phyloP scores from a whole-genome alignment of 2,329 filamentous ascomycete genomes.

The Arthrinium phaeospermum region DNA sequence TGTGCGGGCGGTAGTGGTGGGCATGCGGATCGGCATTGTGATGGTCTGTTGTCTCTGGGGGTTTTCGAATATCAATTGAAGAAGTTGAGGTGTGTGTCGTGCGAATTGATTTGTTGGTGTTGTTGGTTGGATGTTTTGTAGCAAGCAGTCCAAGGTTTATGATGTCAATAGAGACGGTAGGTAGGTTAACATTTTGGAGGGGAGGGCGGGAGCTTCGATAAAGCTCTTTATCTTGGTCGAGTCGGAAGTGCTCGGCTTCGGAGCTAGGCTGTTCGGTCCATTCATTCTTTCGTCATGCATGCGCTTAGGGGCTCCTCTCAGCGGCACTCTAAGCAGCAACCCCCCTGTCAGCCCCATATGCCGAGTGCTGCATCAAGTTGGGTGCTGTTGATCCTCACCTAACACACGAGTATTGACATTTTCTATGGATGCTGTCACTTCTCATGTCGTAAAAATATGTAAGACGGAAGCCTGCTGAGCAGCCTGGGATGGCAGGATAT shows the following conservation, averaged over 20 bases:
- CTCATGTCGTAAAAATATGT: background rate
- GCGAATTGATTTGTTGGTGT: background rate
- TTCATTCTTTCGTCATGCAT: slow-evolving; percentile 17
- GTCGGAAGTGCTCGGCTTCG: slow-evolving; percentile 16
- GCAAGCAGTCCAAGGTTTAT: background rate
- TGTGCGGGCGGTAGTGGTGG: slow-evolving; percentile 21
- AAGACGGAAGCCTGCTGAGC: background rate
- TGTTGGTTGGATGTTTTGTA: background rate
- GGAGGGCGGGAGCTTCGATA: background rate
- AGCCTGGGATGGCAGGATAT: background rate
- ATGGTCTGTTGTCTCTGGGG: too few species aligned
- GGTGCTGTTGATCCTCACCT: background rate
- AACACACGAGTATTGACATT: background rate
- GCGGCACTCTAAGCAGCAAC: background rate
- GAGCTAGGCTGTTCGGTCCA: slow-evolving; percentile 10
- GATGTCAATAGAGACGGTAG: background rate
- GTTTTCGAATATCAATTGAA: background rate
- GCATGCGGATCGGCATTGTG: slow-evolving; percentile 21
- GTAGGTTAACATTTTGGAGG: background rate
- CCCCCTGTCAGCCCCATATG: background rate
- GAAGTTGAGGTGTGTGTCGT: background rate
- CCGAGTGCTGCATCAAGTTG: background rate
- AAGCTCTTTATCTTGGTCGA: slow-evolving; percentile 1
- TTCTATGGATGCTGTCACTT: background rate
- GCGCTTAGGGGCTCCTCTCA: background rate